Percentiles rank a stretch among this genome's conserved stretches.
Evolutionary conservation across 2,329 filamentous ascomycete genomes (phyloP).

Genomic region (Epichloe festucae): DNA sequence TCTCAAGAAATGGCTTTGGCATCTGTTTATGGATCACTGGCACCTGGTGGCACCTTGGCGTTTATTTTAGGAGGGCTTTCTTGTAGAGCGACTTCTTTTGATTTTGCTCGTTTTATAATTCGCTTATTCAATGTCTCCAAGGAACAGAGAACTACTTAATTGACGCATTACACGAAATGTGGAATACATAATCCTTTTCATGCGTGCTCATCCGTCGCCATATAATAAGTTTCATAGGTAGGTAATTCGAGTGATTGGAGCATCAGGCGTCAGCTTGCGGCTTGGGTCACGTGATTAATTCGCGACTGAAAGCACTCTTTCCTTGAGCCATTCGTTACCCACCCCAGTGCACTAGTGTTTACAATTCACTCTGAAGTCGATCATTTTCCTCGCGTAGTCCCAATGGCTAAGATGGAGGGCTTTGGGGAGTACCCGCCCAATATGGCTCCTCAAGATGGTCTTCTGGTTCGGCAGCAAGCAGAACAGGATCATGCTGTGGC

Average conservation of each 20-base stretch:
- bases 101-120: neutral
- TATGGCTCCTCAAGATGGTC: conserved; percentile 50
- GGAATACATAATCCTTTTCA: no score
- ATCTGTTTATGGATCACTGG: conserved; percentile 18
- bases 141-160: neutral
- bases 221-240: no score
- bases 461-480: conserved; percentile 43
- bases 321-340: no score
- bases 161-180: neutral
- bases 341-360: neutral
- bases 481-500: conserved; percentile 47
- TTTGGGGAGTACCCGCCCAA: conserved; percentile 55
- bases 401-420: conserved; percentile 36
- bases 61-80: conserved; percentile 13
- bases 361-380: neutral
- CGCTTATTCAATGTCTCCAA: neutral
- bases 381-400: neutral
- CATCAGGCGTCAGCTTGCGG: no score
- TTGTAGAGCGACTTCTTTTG: conserved; percentile 8
- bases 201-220: no score
- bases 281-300: no score
- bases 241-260: no score
- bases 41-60: conserved; percentile 18
- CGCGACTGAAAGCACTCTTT: no score
- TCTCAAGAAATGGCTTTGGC: conserved; percentile 16